Evolutionary conservation across 78 protist species (phyloP).

Genomic region (Guillardia theta): DNA sequence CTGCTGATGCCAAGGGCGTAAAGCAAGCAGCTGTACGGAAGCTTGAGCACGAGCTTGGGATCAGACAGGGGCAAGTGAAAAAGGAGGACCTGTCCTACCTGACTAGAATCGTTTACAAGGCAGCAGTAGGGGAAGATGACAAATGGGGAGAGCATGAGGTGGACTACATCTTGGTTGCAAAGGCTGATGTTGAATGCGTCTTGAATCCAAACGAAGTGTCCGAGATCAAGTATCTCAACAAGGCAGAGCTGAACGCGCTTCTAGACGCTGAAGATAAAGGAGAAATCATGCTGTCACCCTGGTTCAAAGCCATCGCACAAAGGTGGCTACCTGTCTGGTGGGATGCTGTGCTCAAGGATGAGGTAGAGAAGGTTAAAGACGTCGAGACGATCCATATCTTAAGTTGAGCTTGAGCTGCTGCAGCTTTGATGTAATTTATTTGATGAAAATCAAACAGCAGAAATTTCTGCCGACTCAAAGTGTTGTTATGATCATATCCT

Average conservation of each 20-base stretch:
- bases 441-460: too few species aligned
- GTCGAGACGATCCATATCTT: background rate
- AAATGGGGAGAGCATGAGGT: conserved; percentile 45
- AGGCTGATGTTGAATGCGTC: background rate
- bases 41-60: conserved; percentile 79
- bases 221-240: conserved; percentile 36
- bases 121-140: conserved; percentile 30
- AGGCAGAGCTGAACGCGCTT: conserved; percentile 52
- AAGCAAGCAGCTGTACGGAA: conserved; percentile 63
- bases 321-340: conserved; percentile 13
- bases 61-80: conserved; percentile 16
- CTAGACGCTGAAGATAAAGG: conserved; percentile 45
- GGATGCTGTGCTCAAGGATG: background rate
- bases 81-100: conserved; percentile 44
- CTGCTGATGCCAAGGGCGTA: conserved; percentile 57
- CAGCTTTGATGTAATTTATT: too few species aligned
- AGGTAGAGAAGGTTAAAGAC: background rate
- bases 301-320: background rate
- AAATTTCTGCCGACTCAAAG: too few species aligned
- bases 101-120: conserved; percentile 70
- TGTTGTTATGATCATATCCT: too few species aligned
- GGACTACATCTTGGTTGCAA: conserved; percentile 65
- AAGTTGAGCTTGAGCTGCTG: too few species aligned
- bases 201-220: conserved; percentile 63
- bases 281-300: conserved; percentile 5